phyloP scores from a whole-genome alignment of 2,329 filamentous ascomycete genomes.

The Penicillium sp. region DNA sequence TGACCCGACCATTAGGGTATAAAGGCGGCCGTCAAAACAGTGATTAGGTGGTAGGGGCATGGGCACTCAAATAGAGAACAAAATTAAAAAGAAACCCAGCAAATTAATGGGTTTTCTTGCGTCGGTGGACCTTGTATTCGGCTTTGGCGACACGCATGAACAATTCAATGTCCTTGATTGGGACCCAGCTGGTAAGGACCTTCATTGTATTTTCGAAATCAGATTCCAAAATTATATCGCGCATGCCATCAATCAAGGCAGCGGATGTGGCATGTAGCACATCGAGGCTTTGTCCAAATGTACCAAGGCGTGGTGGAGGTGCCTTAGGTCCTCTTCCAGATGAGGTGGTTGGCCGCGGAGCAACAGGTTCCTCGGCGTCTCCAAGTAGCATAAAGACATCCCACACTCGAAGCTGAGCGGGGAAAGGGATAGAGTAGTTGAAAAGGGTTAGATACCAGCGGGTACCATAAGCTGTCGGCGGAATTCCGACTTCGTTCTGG shows the following conservation, averaged over 20 bases:
- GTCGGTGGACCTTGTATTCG: conserved; percentile 74
- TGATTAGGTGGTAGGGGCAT: conserved; percentile 5
- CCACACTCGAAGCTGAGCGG: conserved; percentile 93
- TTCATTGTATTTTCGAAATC: conserved; percentile 99
- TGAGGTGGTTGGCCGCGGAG: conserved; percentile 18
- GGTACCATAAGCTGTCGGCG: conserved; percentile 90
- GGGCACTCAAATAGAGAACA: not conserved
- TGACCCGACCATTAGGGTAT: conserved; percentile 26
- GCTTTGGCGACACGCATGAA: conserved; percentile 87
- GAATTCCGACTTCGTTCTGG: conserved; percentile 74
- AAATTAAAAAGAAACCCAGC: not conserved
- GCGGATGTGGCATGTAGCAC: conserved; percentile 87
- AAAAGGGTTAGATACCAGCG: conserved; percentile 97
- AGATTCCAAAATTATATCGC: conserved; percentile 83
- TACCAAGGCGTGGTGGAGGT: conserved; percentile 25
- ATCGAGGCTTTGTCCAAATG: conserved; percentile 70
- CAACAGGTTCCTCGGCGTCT: conserved; percentile 58
- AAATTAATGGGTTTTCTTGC: conserved; percentile 40
- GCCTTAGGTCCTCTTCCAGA: conserved; percentile 25
- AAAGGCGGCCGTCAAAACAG: conserved; percentile 14
- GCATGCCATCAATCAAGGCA: conserved; percentile 85
- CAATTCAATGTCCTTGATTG: conserved; percentile 89
- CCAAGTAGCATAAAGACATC: conserved; percentile 96
- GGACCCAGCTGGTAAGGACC: conserved; percentile 88
- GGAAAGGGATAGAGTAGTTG: conserved; percentile 93